Conservation (phyloP, 768 basidiomycete species). For the Candolleomyces eurysporus region DNA sequence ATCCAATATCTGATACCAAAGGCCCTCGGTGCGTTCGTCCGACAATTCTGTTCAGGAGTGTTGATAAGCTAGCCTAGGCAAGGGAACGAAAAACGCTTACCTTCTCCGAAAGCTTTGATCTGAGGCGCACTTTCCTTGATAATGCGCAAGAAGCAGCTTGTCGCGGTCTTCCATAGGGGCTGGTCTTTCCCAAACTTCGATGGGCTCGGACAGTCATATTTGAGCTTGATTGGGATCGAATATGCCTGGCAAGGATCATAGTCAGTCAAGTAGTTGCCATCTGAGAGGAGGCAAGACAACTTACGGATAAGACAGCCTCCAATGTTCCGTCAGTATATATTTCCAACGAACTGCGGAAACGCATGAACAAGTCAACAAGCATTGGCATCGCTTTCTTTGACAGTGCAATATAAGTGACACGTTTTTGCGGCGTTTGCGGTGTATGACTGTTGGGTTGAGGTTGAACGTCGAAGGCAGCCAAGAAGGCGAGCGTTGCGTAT, state of each 20-base stretch:
- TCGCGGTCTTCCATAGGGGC: conserved; percentile 97
- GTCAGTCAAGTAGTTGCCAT: not conserved
- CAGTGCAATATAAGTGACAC: conserved; percentile 88
- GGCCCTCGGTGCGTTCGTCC: conserved; percentile 66
- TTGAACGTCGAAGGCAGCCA: conserved; percentile 69
- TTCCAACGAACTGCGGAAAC: conserved; percentile 55
- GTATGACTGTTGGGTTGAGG: conserved; percentile 36
- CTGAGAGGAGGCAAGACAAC: conserved; percentile 18
- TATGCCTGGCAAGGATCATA: conserved; percentile 54
- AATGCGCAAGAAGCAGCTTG: conserved; percentile 68
- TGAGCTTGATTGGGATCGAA: conserved; percentile 87
- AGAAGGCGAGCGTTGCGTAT: conserved; percentile 83
- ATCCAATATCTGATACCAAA: conserved; percentile 84
- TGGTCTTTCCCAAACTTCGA: conserved; percentile 84
- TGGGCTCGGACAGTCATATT: conserved; percentile 90
- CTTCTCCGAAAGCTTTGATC: conserved; percentile 47
- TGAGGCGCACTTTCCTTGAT: conserved; percentile 64
- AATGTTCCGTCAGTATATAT: conserved; percentile 83
- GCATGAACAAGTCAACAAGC: conserved; percentile 73
- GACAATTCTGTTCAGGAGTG: conserved; percentile 44
- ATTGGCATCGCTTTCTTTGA: conserved; percentile 85
- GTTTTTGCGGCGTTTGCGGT: conserved; percentile 50
- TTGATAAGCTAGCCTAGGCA: not conserved
- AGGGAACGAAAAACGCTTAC: conserved; percentile 29
- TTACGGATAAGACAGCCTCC: conserved; percentile 76